These are phyloP conservation scores for Boletus reticulatus DNA, from an alignment of 768 basidiomycete species.

Conservation along the genomic window DNA sequence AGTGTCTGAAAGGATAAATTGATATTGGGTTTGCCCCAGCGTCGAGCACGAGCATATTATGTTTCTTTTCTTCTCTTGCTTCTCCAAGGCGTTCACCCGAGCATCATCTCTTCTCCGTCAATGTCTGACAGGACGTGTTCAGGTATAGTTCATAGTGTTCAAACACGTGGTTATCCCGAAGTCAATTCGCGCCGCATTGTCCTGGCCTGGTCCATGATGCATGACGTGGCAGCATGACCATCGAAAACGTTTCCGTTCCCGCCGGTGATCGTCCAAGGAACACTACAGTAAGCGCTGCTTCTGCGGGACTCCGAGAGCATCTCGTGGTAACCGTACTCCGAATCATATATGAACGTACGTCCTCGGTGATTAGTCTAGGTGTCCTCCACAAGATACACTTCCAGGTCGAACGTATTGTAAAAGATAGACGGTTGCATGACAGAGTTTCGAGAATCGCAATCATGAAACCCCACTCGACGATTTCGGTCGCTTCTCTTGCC, in stretches of 20 bases:
- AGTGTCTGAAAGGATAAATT: too few species aligned
- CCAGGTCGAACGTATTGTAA: too few species aligned
- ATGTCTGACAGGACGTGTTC: too few species aligned
- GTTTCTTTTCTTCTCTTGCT: background rate
- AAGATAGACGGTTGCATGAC: too few species aligned
- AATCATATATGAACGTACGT: too few species aligned
- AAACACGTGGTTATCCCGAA: background rate
- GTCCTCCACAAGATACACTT: too few species aligned
- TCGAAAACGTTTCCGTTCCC: background rate
- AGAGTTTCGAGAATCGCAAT: background rate
- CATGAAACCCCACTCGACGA: background rate
- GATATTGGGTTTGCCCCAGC: too few species aligned
- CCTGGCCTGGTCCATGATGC: too few species aligned
- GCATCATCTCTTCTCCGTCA: too few species aligned
- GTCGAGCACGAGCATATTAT: background rate
- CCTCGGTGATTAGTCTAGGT: too few species aligned
- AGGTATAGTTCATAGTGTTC: too few species aligned
- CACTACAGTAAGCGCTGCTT: background rate
- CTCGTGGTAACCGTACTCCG: background rate
- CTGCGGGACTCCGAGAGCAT: background rate
- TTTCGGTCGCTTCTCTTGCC: background rate
- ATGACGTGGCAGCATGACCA: background rate
- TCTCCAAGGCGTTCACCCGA: too few species aligned
- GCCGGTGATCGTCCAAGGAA: constrained; percentile 1
- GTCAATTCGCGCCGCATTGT: background rate